Conservation (phyloP, 306 rosid genomes). For the Quercus cerris region DNA sequence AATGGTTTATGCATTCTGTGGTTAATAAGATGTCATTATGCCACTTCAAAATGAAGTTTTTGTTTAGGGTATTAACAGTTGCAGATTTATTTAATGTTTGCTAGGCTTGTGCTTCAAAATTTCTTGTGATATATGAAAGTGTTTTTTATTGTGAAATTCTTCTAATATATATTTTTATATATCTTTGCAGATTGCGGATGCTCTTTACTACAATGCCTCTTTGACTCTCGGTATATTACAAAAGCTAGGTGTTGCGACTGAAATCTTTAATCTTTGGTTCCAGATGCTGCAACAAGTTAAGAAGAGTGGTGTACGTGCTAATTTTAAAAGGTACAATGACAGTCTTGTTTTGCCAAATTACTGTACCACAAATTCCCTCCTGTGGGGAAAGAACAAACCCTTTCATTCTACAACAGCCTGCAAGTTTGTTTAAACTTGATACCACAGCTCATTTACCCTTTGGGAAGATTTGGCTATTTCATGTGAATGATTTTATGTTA, state of each 20-base stretch:
- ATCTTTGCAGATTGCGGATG: slow-evolving; percentile 77
- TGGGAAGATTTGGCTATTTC: slow-evolving; percentile 6
- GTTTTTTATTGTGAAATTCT: not conserved
- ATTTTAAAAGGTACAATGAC: slow-evolving; percentile 64
- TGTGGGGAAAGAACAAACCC: not conserved
- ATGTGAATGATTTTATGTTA: slow-evolving; percentile 17
- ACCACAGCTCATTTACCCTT: not conserved
- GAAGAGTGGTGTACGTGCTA: slow-evolving; percentile 67
- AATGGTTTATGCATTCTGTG: not conserved
- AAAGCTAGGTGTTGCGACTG: slow-evolving; percentile 74
- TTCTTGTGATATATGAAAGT: slow-evolving; percentile 5
- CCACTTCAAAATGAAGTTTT: not conserved
- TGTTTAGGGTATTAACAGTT: not conserved
- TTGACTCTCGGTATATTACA: slow-evolving; percentile 74
- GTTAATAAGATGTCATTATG: not conserved
- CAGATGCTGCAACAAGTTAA: slow-evolving; percentile 84
- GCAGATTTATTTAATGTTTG: not conserved
- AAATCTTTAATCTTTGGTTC: slow-evolving; percentile 87
- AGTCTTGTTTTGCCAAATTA: slow-evolving; percentile 2
- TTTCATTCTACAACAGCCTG: not conserved
- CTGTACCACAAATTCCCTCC: not conserved
- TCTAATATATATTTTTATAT: not conserved
- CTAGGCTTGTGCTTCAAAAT: slow-evolving; percentile 16
- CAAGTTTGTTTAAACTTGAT: not conserved
- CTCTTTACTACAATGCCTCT: slow-evolving; percentile 81